phyloP scores from a whole-genome alignment of 192 early-diverging fungal genomes.

The Cetraspora pellucida region DNA sequence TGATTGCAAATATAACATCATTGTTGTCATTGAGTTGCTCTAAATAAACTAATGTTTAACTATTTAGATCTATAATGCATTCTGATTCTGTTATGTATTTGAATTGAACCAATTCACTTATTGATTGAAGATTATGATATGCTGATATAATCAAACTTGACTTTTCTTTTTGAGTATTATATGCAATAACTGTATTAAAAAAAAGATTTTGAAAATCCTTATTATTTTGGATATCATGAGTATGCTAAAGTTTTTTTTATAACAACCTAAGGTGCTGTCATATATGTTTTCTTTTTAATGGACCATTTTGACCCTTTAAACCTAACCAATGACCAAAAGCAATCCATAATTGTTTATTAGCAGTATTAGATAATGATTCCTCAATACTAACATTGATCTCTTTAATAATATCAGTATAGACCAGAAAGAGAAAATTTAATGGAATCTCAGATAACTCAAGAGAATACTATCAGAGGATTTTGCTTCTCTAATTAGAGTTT shows the following conservation, averaged over 20 bases:
- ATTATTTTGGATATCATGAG: constrained; percentile 9
- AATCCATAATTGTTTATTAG: not conserved
- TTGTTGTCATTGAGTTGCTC: not conserved
- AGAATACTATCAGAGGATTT: no score
- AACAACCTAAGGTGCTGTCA: constrained; percentile 2
- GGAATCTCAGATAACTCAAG: no score
- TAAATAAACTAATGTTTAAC: not conserved
- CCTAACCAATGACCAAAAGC: constrained; percentile 19
- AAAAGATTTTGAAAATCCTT: no score
- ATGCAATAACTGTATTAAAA: not conserved
- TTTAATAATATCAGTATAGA: constrained; percentile 1
- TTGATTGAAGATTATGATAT: not conserved
- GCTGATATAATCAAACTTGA: not conserved
- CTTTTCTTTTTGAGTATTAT: not conserved
- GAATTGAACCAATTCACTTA: no score
- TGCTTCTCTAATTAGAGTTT: no score
- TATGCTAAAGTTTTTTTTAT: not conserved
- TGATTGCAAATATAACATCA: not conserved
- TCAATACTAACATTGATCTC: not conserved
- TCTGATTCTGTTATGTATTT: no score
- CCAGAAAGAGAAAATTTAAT: not conserved
- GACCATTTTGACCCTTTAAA: not conserved
- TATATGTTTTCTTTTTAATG: not conserved
- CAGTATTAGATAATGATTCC: not conserved
- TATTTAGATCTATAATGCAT: not conserved